Evolutionary conservation across 768 basidiomycete genomes (phyloP).

Genomic region (Lactifluus volemus): DNA sequence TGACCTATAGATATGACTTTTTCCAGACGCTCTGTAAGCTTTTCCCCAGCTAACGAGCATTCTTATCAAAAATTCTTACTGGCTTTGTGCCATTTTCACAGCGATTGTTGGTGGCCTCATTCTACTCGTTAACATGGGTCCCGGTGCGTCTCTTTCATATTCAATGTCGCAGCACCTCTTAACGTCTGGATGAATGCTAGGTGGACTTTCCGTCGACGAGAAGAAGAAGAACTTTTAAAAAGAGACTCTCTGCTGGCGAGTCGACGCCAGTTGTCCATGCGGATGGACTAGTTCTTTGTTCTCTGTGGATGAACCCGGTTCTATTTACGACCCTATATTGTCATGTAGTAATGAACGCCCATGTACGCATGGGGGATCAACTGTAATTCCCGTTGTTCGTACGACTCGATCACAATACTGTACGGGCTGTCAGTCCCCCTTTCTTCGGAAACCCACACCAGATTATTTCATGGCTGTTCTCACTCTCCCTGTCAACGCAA

Average conservation of each 20-base stretch:
- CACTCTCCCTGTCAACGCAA: not conserved
- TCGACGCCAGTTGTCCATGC: not conserved
- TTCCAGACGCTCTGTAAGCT: constrained; percentile 86
- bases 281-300: constrained; percentile 4
- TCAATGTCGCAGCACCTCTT: not conserved
- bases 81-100: constrained; percentile 19
- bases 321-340: constrained; percentile 9
- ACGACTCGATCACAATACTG: not conserved
- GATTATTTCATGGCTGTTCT: not conserved
- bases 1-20: constrained; percentile 78
- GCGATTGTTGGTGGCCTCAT: constrained; percentile 97
- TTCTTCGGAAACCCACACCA: not conserved
- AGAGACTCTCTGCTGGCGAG: not conserved
- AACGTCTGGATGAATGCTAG: constrained; percentile 29
- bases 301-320: not conserved
- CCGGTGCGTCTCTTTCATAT: constrained; percentile 43
- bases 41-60: not conserved
- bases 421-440: not conserved
- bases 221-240: constrained; percentile 90
- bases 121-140: constrained; percentile 96
- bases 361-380: not conserved
- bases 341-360: constrained; percentile 6
- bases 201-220: constrained; percentile 95
- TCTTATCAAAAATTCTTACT: not conserved
- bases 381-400: not conserved